Base-by-base conservation (phyloP, 2,329 filamentous ascomycete genomes). In the Dactylellina parvicollis region DNA sequence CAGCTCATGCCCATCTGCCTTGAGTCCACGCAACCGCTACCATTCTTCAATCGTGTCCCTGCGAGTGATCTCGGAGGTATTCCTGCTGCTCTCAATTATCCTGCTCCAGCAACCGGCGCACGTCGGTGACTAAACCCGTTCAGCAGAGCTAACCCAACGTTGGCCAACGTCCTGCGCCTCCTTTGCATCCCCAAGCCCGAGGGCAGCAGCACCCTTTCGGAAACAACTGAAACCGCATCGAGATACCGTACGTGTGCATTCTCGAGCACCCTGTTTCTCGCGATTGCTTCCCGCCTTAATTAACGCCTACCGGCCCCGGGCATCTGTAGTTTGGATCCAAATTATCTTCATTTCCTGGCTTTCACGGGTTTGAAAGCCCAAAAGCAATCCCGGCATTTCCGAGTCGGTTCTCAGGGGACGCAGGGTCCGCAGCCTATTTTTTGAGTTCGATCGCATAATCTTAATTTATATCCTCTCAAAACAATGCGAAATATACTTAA, bases 401-500 rank as follows among this genome's bases (percentile, higher is more conserved):
- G 20, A 38, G 36, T 52, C 30, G 62, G 52, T 67, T 36, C 40
- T 67, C 62, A 67, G 62, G 62, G 62, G 52, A 12, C 24, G 46
- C 47, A 34, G 28, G 14, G 32, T 14, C 28, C 10, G 16, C 22
- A 20, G 22, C 38, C 38, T 10, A 14, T 56, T 66, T 67, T 59
- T 52, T 30, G 40, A 67, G 16, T 67, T 67, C 34, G 42, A 36
- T 52, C 18, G 38, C 38, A 55, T 52, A 50, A 30, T 22, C 47
- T 54, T 38, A 44, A 42, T 54, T 24, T 36, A 69, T 60, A 73
- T 46, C 61, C 30, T 12, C 69, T 66, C 60, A 66, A 69, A 73
- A 73, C 69, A 28, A 73, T 73, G 69, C 69, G 60, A 61, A 73
- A 66, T 61, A 56, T 64, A 40, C 69, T 73, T 73, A 73, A 73